phyloP scores from a whole-genome alignment of 495 filamentous ascomycete genomes.

The Bacidia gigantensis region DNA sequence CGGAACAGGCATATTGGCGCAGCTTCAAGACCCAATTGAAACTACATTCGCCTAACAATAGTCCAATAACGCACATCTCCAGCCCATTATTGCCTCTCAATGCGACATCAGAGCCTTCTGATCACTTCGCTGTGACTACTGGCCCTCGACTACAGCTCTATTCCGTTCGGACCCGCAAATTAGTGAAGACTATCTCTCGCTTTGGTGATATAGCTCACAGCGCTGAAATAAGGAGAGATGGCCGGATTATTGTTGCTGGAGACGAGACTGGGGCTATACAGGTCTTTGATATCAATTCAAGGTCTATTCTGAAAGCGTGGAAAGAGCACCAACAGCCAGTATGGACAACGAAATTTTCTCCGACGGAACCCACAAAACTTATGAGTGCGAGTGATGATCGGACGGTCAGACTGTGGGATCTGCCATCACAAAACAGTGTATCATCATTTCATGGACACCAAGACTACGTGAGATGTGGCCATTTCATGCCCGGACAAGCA shows the following conservation, averaged over 20 bases:
- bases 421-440: constrained; percentile 62
- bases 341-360: constrained; percentile 80
- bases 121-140: constrained; percentile 84
- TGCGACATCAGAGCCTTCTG: constrained; percentile 35
- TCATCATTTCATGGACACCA: constrained; percentile 73
- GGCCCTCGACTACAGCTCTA: constrained; percentile 86
- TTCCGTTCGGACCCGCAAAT: constrained; percentile 74
- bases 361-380: constrained; percentile 67
- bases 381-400: constrained; percentile 81
- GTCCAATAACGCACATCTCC: constrained; percentile 77
- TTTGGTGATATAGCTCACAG: constrained; percentile 81
- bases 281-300: constrained; percentile 78
- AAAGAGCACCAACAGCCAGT: constrained; percentile 89
- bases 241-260: constrained; percentile 75
- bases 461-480: constrained; percentile 80
- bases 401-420: constrained; percentile 86
- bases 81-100: constrained; percentile 46
- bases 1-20: constrained; percentile 91
- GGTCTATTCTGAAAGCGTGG: constrained; percentile 94
- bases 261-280: constrained; percentile 84
- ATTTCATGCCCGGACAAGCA: constrained; percentile 65
- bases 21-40: constrained; percentile 79
- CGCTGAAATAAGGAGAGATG: constrained; percentile 77
- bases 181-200: constrained; percentile 79
- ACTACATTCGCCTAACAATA: constrained; percentile 72